A percentile compares a stretch with the other conserved stretches of the same genome.
These are phyloP conservation scores for Spatholobus suberectus DNA, from an alignment of 306 rosid genomes.

Conservation along the genomic window DNA sequence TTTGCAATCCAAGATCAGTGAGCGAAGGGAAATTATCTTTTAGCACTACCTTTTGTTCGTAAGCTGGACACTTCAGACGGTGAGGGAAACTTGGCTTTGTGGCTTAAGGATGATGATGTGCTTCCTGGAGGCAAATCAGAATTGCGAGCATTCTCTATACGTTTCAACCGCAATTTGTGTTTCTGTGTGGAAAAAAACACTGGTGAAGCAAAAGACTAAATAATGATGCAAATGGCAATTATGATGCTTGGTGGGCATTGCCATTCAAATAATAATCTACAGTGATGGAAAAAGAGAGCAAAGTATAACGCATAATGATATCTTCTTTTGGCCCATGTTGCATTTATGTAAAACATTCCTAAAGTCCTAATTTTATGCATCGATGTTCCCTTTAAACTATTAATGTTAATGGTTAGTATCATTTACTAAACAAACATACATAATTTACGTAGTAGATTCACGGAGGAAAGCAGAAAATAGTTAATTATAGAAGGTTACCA, in stretches of 20 bases:
- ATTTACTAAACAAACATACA: not conserved
- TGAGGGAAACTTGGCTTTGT: not conserved
- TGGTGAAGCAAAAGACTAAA: not conserved
- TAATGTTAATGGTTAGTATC: not conserved
- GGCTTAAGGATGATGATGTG: not conserved
- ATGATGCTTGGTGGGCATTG: not conserved
- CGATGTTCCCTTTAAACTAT: not conserved
- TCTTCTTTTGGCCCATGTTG: not conserved
- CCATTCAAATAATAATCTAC: not conserved
- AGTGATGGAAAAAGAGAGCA: not conserved
- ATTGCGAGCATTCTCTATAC: not conserved
- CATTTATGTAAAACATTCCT: not conserved
- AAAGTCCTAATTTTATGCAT: not conserved
- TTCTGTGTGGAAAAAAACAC: conserved; percentile 22
- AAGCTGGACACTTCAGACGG: not conserved
- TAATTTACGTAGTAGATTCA: not conserved
- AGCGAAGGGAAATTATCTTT: not conserved
- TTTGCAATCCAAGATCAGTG: not conserved
- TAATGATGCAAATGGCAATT: not conserved
- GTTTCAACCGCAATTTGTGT: not conserved
- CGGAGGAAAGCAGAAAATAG: not conserved
- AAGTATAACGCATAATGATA: not conserved
- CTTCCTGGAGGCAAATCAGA: not conserved
- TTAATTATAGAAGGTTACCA: not conserved
- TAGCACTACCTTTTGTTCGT: not conserved